Percentiles rank a stretch among this genome's conserved stretches.
Conservation (phyloP, 345 rosid species). For the Dipteronia dyeriana region DNA sequence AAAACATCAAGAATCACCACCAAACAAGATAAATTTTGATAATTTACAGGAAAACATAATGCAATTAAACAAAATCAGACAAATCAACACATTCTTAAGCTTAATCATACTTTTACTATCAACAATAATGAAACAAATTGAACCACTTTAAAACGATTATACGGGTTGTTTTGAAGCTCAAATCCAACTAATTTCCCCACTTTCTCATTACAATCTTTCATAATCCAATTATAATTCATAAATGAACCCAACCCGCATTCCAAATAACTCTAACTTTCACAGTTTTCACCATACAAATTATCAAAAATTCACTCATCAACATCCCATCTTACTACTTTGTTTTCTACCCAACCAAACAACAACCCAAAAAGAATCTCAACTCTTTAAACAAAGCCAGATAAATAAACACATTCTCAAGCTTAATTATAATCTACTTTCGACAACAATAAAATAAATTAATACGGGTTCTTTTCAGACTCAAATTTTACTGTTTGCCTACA, state of each 20-base stretch:
- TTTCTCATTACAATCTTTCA: not conserved
- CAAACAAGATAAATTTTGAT: not conserved
- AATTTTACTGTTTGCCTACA: not conserved
- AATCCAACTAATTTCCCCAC: not conserved
- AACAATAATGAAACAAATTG: too few relatives aligned
- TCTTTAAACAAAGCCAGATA: not conserved
- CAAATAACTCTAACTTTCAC: not conserved
- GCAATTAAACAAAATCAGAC: not conserved
- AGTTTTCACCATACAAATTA: not conserved
- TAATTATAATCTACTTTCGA: not conserved
- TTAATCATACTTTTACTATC: not conserved
- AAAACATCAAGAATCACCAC: not conserved
- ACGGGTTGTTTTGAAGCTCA: not conserved
- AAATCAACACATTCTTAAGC: not conserved
- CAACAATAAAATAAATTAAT: too few relatives aligned
- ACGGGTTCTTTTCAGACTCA: not conserved
- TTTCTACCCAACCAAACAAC: too few relatives aligned
- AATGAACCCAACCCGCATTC: not conserved
- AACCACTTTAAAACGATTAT: not conserved
- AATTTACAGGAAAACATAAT: not conserved
- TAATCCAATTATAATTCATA: not conserved
- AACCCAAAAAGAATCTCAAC: not conserved
- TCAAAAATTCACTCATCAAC: not conserved
- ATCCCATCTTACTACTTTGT: too few relatives aligned
- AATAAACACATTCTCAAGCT: not conserved